phyloP scores from a whole-genome alignment of 768 basidiomycete species.

The Coprinopsis strossmayeri region DNA sequence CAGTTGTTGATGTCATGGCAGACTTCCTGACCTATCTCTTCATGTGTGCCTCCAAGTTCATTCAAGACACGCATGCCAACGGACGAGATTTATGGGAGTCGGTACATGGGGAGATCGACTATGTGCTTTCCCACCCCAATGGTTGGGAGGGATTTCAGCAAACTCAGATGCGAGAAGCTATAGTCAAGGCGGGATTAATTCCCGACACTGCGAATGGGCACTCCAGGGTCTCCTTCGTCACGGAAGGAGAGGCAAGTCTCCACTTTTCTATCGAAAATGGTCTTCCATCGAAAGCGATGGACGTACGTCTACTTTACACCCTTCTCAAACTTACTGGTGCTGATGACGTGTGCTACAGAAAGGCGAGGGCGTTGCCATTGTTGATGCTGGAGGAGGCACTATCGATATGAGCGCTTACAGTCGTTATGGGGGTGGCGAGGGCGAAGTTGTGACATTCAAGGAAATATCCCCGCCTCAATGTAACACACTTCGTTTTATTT shows the following conservation, averaged over 20 bases:
- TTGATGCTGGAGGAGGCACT: slow-evolving; percentile 62
- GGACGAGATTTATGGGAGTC: slow-evolving; percentile 39
- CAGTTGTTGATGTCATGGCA: slow-evolving; percentile 31
- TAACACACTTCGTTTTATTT: too few species aligned
- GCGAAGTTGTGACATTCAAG: slow-evolving; percentile 25
- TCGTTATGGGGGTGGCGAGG: slow-evolving; percentile 20
- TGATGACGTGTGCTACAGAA: slow-evolving; percentile 24
- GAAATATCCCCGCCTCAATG: slow-evolving; percentile 43
- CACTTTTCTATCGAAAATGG: slow-evolving; percentile 45
- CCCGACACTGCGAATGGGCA: slow-evolving; percentile 27
- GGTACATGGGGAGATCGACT: slow-evolving; percentile 29
- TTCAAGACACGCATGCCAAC: slow-evolving; percentile 35
- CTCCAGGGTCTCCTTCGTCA: slow-evolving; percentile 41
- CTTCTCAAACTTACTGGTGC: background rate
- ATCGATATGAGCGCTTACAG: slow-evolving; percentile 53
- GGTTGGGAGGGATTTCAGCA: slow-evolving; percentile 58
- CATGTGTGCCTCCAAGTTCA: slow-evolving; percentile 34
- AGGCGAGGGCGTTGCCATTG: slow-evolving; percentile 40
- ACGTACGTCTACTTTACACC: background rate
- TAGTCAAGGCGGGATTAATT: slow-evolving; percentile 42
- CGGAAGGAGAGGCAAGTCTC: slow-evolving; percentile 54
- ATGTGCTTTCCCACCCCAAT: slow-evolving; percentile 54
- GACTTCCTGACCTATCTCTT: slow-evolving; percentile 47
- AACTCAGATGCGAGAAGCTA: slow-evolving; percentile 43
- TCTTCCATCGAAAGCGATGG: slow-evolving; percentile 13